Base-by-base conservation (phyloP, 2,329 filamentous ascomycete species). In the Macrophomina pseudophaseolina region DNA sequence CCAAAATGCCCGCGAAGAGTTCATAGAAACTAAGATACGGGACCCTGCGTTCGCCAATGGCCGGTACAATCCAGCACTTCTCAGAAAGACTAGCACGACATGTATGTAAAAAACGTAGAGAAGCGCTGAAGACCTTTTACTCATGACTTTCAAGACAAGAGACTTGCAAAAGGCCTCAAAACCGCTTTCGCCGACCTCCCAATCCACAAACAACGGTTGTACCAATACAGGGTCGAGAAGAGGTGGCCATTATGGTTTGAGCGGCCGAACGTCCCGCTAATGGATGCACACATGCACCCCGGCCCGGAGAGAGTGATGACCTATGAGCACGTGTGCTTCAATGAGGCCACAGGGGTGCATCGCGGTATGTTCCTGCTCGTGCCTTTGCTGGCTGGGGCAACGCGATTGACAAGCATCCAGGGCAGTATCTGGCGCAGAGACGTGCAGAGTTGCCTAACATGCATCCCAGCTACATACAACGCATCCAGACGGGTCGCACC, bases 181-280 rank as follows among this genome's bases (percentile, higher is more conserved):
- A 38, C 6, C 11, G 35, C 35, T 8, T 38, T 38, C 11, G 6
- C 6, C 6, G 7, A 38, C 35, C 11, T 38, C 4, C 35, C 52
- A 18, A 9, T 8, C 2, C 3, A 5, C 30, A 54, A 23, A 4
- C 35, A 54, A 23, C 32, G 33, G 9, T 12, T n/a, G 32, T 54
- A 54, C n/a, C 52, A 54, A 9, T 38, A 54, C 52, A 7, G 35
- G 11, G 32, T 40, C 33, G 52, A 54, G 32, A 54, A 54, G 52
- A 35, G 23, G n/a, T 54, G 52, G 52, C 52, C 18, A 12, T 38
- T 54, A n/a, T 23, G 18, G 12, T 54, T 54, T 16, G 52, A 54
- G 33, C 52, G 52, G 16, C 12, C 33, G 16, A 40, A 54, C 38
- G 32, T 6, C 18, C 2, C 7, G 16, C 16, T 38, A 4, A 33